Base-by-base conservation (phyloP, 352 stramenopile species). In the Phytophthora cactorum region DNA sequence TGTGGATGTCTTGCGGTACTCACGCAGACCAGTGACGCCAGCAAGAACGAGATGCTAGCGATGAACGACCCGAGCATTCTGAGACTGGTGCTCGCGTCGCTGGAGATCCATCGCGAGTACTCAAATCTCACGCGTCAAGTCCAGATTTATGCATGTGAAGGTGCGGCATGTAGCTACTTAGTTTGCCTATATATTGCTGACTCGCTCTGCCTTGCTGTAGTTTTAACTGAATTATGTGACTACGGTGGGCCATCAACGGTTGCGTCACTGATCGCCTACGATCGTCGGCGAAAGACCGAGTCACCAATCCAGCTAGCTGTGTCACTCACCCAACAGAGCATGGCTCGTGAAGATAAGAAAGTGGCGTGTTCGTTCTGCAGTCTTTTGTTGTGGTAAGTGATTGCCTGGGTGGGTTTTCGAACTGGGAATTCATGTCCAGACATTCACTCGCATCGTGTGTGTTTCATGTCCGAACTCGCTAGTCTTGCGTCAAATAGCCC, bases 141-240 rank as follows among this genome's bases (percentile, higher is more conserved):
- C 2, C 84, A 92, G 53, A 90, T 92, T 59, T 92, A 92, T 67
- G 79, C 84, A 32, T 89, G 84, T 66, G 84, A 92, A 88, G 80
- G 80, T 89, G 56, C 34, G 54, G 17, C n/a, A 50, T 54, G 34
- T 39, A 41, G 12, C 25, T 22, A 49, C 7, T 47, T 22, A 22
- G 22, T 22, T 22, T 45, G 28, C 28, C 28, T 25, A 2, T 17
- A 15, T n/a, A 5, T 52, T 17, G 25, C 32, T 54, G 38, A 63
- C 59, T 62, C 31, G 11, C 44, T 8, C 1, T 63, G 15, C 38
- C 39, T 50, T 50, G 22, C 28, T 41, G 3, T n/a, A 86, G 84
- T 92, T 38, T 64, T 92, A 51, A 81, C 74, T 3, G 84, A 90
- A 41, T 59, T 92, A 43, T 85, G 80, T 44, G 80, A 90, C 51